Conservation (phyloP, 2,329 filamentous ascomycete species). For the Pseudopyrenochaeta lycopersici region DNA sequence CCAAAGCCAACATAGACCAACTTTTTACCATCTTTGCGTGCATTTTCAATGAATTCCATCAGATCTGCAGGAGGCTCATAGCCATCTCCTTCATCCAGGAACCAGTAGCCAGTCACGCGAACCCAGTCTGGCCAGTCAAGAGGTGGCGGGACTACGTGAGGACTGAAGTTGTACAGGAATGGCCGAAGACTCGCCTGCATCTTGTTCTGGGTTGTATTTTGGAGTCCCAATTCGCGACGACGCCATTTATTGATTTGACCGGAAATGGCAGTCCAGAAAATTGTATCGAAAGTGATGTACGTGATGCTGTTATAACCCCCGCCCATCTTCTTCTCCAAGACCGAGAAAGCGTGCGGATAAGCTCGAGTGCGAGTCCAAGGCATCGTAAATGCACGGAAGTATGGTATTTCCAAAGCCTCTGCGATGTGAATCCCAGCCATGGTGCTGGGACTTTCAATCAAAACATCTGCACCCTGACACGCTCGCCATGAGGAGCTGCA, state of each 20-base stretch:
- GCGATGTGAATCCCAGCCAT: conserved; percentile 99
- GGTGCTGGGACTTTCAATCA: conserved; percentile 94
- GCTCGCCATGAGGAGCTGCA: conserved; percentile 82
- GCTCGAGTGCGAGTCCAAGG: conserved; percentile 96
- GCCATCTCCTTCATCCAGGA: conserved; percentile 76
- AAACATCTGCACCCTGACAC: conserved; percentile 84
- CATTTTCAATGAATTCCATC: conserved; percentile 81
- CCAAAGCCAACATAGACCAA: conserved; percentile 97
- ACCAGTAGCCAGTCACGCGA: conserved; percentile 97
- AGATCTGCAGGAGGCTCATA: conserved; percentile 82
- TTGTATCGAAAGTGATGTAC: conserved; percentile 94
- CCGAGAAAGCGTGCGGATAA: conserved; percentile 96
- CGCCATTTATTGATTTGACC: conserved; percentile 94
- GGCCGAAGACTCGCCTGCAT: conserved; percentile 98
- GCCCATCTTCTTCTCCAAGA: conserved; percentile 91
- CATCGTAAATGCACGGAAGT: conserved; percentile 98
- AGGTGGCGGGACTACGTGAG: conserved; percentile 90
- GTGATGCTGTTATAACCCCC: conserved; percentile 95
- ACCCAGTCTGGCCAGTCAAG: conserved; percentile 98
- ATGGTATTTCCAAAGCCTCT: conserved; percentile 89
- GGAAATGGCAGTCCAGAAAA: conserved; percentile 95
- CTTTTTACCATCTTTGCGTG: conserved; percentile 83
- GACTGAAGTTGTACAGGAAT: conserved; percentile 97
- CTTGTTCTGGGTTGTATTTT: conserved; percentile 84
- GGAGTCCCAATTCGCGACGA: conserved; percentile 78